A percentile compares a stretch with the other conserved stretches of the same genome.
These are phyloP conservation scores for Xylariaceae sp. DNA, from an alignment of 2,329 filamentous ascomycete species.

Conservation along the genomic window DNA sequence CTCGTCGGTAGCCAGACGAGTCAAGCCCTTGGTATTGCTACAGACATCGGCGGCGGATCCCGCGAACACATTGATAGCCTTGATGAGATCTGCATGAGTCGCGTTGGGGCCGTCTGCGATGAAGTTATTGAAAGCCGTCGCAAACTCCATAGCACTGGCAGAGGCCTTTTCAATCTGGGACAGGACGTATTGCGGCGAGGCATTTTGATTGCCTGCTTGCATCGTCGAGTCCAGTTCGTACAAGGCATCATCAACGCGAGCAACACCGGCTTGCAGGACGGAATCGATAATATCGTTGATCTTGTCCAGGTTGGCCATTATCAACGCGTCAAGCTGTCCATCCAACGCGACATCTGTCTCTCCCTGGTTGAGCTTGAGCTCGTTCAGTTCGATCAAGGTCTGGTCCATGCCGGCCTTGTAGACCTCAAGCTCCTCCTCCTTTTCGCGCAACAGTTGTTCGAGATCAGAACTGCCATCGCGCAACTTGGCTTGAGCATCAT, in stretches of 20 bases:
- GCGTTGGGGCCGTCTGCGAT: slow-evolving; percentile 94
- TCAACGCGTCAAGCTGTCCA: slow-evolving; percentile 83
- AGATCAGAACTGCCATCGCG: slow-evolving; percentile 80
- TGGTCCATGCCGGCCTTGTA: slow-evolving; percentile 99
- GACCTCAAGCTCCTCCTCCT: slow-evolving; percentile 96
- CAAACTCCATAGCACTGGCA: slow-evolving; percentile 91
- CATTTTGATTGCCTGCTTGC: slow-evolving; percentile 98
- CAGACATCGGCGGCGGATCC: slow-evolving; percentile 90
- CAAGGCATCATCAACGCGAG: slow-evolving; percentile 90
- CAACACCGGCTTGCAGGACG: slow-evolving; percentile 85
- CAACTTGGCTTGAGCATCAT: slow-evolving; percentile 73
- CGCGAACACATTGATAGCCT: slow-evolving; percentile 83
- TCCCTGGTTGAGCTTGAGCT: slow-evolving; percentile 70
- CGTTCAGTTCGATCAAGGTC: slow-evolving; percentile 85
- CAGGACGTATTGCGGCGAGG: slow-evolving; percentile 86
- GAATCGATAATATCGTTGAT: slow-evolving; percentile 98
- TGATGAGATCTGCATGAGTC: slow-evolving; percentile 85
- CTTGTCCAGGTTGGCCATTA: slow-evolving; percentile 81
- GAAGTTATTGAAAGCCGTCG: slow-evolving; percentile 96
- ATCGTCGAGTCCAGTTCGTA: slow-evolving; percentile 97
- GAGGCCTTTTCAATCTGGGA: slow-evolving; percentile 98
- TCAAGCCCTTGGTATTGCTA: slow-evolving; percentile 93
- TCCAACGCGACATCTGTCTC: slow-evolving; percentile 78
- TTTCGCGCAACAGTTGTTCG: slow-evolving; percentile 79
- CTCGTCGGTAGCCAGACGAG: slow-evolving; percentile 87